Evolutionary conservation across 176 grass and related monocot species (phyloP), one percentile per base, ranked within the genome.

Genomic region (Thalia dealbata): DNA sequence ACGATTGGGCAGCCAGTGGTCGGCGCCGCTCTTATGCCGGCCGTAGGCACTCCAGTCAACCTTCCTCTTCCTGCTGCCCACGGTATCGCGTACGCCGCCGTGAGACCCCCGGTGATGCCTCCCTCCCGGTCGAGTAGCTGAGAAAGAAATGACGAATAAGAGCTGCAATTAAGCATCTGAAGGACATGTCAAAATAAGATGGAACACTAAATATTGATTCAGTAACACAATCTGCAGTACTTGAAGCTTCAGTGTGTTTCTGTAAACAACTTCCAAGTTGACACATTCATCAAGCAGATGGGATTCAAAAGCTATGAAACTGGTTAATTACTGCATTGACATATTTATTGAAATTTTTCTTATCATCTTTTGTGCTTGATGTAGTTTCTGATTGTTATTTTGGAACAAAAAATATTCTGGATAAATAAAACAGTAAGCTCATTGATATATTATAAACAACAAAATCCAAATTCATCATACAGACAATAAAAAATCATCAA

Each of bases 1-100:
- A 87, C 92, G 30, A 92, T 92, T 1, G 92, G 92, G 44, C 92
- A 96, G 69, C 92, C 92, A 1, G 89, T 96, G 0, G 92, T 85
- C 29, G 85, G 82, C 6, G 86, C 88, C 3, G 86, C 88, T 35
- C 77, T 92, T 59, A 82, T 86, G 7, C 86, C 92, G 23, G 92
- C 92, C 0, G 82, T 92, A 32, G 92, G 92, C 25, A 96, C 92
- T 21, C 92, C 86, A 0, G 92, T 91, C 48, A 85, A 86, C 0
- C 77, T 89, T 62, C 84, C 89, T 32, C 81, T 91, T 50, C 43
- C 88, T 19, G 79, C 79, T n/a, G 79, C 79, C 43, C 77, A 89
- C 28, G 82, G 89, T 81, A 78, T 96, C 66, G 84, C 81, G 1
- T 96, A 96, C 30, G 82, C 75, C 30, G 82, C 75, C 15, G 77